Evolutionary conservation across 345 rosid species (phyloP).

Genomic region (Rhizophora mangle): DNA sequence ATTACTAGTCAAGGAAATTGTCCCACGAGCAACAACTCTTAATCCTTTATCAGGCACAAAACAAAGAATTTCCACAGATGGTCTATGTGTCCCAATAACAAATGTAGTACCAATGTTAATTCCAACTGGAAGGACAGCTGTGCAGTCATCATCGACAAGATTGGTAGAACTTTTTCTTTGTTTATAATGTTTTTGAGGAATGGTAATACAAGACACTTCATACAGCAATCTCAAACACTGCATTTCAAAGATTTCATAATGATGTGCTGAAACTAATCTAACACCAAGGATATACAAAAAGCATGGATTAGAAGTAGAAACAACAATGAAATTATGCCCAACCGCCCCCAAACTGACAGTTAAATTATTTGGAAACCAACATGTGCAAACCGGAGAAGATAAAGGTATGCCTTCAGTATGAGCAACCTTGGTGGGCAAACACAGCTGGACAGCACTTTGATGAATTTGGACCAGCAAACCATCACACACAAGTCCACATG

Average conservation of each 20-base stretch:
- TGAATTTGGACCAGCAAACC: constrained; percentile 88
- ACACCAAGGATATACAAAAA: constrained; percentile 74
- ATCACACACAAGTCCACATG: constrained; percentile 82
- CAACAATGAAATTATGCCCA: constrained; percentile 60
- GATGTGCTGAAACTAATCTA: constrained; percentile 46
- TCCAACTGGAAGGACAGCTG: constrained; percentile 54
- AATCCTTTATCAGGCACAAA: constrained; percentile 62
- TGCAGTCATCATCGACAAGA: constrained; percentile 23
- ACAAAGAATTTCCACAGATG: constrained; percentile 88
- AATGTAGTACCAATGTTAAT: constrained; percentile 57
- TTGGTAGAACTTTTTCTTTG: constrained; percentile 34
- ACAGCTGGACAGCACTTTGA: constrained; percentile 75
- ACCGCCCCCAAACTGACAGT: constrained; percentile 96
- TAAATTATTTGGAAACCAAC: constrained; percentile 72
- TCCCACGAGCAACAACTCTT: constrained; percentile 72
- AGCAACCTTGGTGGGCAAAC: constrained; percentile 81
- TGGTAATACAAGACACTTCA: constrained; percentile 87
- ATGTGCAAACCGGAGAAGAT: constrained; percentile 68
- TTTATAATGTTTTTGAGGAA: constrained; percentile 60
- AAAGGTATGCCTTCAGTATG: constrained; percentile 73
- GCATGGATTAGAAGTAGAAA: constrained; percentile 94
- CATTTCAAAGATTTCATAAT: constrained; percentile 70
- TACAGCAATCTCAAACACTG: constrained; percentile 67
- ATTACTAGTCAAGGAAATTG: constrained; percentile 57
- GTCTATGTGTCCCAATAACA: constrained; percentile 92